Base-by-base conservation (phyloP, 2,329 filamentous ascomycete species). In the Lasiodiplodia hormozganensis region DNA sequence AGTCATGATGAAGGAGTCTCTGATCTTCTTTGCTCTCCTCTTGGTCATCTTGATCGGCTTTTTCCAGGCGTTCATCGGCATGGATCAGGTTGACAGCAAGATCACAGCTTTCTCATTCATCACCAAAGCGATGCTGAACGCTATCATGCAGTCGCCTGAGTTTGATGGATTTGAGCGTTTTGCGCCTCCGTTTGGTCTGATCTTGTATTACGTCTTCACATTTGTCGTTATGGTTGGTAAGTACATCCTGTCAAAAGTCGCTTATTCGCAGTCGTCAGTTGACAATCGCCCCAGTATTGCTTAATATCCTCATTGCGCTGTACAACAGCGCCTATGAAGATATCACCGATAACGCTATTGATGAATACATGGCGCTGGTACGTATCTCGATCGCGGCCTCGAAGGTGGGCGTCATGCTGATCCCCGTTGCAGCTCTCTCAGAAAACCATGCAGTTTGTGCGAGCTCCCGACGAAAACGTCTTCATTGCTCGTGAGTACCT, bases 291-390 rank as follows among this genome's bases (percentile, higher is more conserved):
- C 21, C 16, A 64, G 86, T 99, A 68, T 85, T 98, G 31, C 88
- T 99, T 73, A 99, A 99, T 79, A 93, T 99, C 74, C 88, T 99
- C 69, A 98, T 99, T 76, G 96, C 96, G 0, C 88, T 99, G 7
- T 99, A 97, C 84, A 98, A 98, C 82, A 95, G 91, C 57, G 94
- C 96, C 2, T 98, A 99, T 77, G 92, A 96, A 76, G 94, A 97
- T 79, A 96, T 97, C 69, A 96, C 94, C 74, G 90, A 92, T 56
- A 92, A 99, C 76, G 94, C 96, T 4, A 91, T 93, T 72, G 96
- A 99, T 79, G 96, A 99, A 79, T 99, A 94, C 80, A 90, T 99
- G 78, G 95, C 94, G 0, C 87, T 98, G 3, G 66, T 69, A 49
- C 60, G 62, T 25, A 21, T 38, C 7, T 38, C 4, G 7, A 38